Percentiles rank a stretch among this genome's conserved stretches.
These are phyloP conservation scores for Oryza glaberrima DNA, from an alignment of 176 grass and related monocot genomes.

Conservation along the genomic window DNA sequence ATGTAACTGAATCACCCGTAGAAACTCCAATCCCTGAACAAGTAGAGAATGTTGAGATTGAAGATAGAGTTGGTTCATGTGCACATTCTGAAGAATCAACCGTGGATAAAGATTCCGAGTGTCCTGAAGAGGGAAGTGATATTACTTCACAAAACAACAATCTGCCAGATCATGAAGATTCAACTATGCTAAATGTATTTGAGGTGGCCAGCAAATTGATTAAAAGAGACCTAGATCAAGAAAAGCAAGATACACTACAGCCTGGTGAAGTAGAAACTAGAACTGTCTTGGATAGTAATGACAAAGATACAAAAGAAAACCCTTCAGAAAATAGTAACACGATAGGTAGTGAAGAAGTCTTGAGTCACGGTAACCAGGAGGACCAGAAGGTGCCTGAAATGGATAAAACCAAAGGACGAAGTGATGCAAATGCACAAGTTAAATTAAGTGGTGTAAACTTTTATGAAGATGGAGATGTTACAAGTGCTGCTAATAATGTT, in stretches of 20 bases:
- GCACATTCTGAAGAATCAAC: constrained; percentile 29
- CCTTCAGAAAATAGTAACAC: constrained; percentile 39
- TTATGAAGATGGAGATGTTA: constrained; percentile 46
- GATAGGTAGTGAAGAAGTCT: constrained; percentile 27
- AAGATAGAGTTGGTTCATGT: constrained; percentile 25
- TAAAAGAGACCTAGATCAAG: constrained; percentile 52
- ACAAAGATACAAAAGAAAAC: constrained; percentile 37
- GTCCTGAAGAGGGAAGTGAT: constrained; percentile 30
- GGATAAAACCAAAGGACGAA: constrained; percentile 11
- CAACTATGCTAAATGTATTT: constrained; percentile 41
- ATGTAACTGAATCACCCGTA: constrained; percentile 19
- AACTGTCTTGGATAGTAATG: constrained; percentile 12
- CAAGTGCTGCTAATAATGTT: constrained; percentile 16
- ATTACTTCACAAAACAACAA: constrained; percentile 31
- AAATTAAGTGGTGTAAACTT: constrained; percentile 8
- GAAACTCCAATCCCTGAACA: constrained; percentile 6
- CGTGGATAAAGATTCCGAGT: constrained; percentile 37
- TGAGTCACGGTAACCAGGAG: constrained; percentile 22
- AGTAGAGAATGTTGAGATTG: constrained; percentile 35
- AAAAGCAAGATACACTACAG: constrained; percentile 25
- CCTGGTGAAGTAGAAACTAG: constrained; percentile 28
- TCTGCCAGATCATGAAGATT: constrained; percentile 35
- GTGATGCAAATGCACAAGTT: constrained; percentile 27
- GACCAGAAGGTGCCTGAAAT: constrained; percentile 28
- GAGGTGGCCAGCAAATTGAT: constrained; percentile 47